Conservation (phyloP, 305 asterid genomes). For the Lippia alba region DNA sequence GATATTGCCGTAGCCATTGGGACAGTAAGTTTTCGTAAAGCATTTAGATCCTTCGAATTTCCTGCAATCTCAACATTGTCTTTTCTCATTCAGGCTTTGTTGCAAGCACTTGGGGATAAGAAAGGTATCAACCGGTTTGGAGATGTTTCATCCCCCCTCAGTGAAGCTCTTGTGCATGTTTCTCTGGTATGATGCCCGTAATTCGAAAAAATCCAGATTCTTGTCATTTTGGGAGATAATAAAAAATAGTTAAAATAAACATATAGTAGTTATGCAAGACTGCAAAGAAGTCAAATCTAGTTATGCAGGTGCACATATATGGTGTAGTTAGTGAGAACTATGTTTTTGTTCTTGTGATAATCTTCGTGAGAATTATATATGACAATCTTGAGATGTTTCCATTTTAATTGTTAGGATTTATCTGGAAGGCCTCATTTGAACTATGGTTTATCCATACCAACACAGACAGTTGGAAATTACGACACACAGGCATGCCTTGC, state of each 20-base stretch:
- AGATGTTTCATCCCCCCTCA: conserved; percentile 94
- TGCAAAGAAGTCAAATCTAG: background rate
- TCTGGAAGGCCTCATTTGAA: conserved; percentile 92
- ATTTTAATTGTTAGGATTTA: conserved; percentile 62
- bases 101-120: conserved; percentile 92
- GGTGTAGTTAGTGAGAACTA: background rate
- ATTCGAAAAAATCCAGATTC: background rate
- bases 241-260: no score
- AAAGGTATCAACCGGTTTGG: conserved; percentile 91
- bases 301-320: background rate
- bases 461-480: conserved; percentile 88
- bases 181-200: conserved; percentile 62
- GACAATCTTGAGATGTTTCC: conserved; percentile 10
- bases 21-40: conserved; percentile 54
- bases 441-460: conserved; percentile 80
- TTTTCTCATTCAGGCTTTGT: conserved; percentile 62
- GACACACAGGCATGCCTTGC: conserved; percentile 74
- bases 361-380: background rate
- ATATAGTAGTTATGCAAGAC: no score
- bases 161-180: conserved; percentile 95
- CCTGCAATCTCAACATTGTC: background rate
- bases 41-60: conserved; percentile 9
- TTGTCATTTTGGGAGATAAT: conserved; percentile 3
- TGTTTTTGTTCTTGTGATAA: no score
- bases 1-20: conserved; percentile 95